Evolutionary conservation across 495 filamentous ascomycete species (phyloP), one percentile per base, ranked within the genome.

Genomic region (Hypoxylon trugodes): DNA sequence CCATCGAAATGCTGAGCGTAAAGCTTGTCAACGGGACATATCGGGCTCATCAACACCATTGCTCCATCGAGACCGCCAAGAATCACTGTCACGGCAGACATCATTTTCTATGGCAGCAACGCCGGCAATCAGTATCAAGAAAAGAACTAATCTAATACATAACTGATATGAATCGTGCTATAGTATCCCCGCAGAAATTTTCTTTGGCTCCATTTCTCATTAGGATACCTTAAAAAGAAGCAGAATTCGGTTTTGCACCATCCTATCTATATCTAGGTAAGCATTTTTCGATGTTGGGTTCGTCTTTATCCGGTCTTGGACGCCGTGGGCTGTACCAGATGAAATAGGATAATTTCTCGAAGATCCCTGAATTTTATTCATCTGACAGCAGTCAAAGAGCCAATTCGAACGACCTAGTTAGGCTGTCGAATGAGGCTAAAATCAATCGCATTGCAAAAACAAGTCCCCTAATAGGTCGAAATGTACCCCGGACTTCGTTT

Each of bases 361-460:
- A 57, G 58, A 46, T 56, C 40, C n/a, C 45, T 30, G n/a, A n/a
- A 40, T 3, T 19, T 13, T 9, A 7, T 15, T 15, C 30, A 18
- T 50, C 46, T 41, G 24, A 37, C 51, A 16, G 25, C 43, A 28
- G 12, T 9, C n/a, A n/a, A 12, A 36, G 43, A 43, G 28, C 25
- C 24, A 18, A 41, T 38, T 42, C 18, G 15, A 52, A 33, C 22
- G 5, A 32, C 41, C 9, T n/a, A n/a, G n/a, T n/a, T n/a, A 28
- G 46, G n/a, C 35, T 42, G 16, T 37, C 26, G 58, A 68, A 68
- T 69, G 65, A 71, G 68, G 68, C 65, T 69, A 71, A 71, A n/a
- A 71, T 71, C 51, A 52, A 35, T 46, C 51, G 56, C 53, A 56
- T 68, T 64, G 55, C 57, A 53, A 65, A 69, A 43, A 18, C 32